Evolutionary conservation across 208 protist species (phyloP).

Genomic region (Porcisia hertigi): DNA sequence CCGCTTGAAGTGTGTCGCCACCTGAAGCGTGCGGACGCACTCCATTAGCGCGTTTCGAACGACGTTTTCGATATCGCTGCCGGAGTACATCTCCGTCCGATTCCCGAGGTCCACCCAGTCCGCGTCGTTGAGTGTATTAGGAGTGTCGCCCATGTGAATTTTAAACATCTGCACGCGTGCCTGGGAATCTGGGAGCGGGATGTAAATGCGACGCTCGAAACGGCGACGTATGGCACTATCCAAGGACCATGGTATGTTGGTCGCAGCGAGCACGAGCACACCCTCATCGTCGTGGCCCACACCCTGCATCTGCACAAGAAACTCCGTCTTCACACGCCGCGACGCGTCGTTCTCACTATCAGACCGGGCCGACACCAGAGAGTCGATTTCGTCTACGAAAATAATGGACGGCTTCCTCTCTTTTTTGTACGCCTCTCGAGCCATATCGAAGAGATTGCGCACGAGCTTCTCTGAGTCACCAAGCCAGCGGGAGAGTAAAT

Average conservation of each 20-base stretch:
- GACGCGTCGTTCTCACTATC: slow-evolving; percentile 92
- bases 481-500: slow-evolving; percentile 92
- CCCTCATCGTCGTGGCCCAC: slow-evolving; percentile 86
- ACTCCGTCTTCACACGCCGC: slow-evolving; percentile 99
- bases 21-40: slow-evolving; percentile 96
- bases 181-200: slow-evolving; percentile 89
- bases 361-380: slow-evolving; percentile 83
- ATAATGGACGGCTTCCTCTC: slow-evolving; percentile 88
- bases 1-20: slow-evolving; percentile 97
- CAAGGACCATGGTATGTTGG: slow-evolving; percentile 92
- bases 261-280: slow-evolving; percentile 92
- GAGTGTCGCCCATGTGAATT: slow-evolving; percentile 95
- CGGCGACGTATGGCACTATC: slow-evolving; percentile 91
- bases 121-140: slow-evolving; percentile 78
- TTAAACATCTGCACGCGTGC: slow-evolving; percentile 94
- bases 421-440: slow-evolving; percentile 76
- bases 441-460: slow-evolving; percentile 93
- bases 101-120: slow-evolving; percentile 92
- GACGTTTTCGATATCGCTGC: slow-evolving; percentile 96
- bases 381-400: slow-evolving; percentile 96
- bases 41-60: slow-evolving; percentile 98
- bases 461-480: slow-evolving; percentile 95
- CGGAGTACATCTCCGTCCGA: slow-evolving; percentile 93
- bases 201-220: slow-evolving; percentile 94
- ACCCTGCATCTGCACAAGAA: slow-evolving; percentile 98